Percentiles rank a stretch among this genome's conserved stretches.
phyloP scores from a whole-genome alignment of 345 rosid genomes.

The Pelargonium nanum region DNA sequence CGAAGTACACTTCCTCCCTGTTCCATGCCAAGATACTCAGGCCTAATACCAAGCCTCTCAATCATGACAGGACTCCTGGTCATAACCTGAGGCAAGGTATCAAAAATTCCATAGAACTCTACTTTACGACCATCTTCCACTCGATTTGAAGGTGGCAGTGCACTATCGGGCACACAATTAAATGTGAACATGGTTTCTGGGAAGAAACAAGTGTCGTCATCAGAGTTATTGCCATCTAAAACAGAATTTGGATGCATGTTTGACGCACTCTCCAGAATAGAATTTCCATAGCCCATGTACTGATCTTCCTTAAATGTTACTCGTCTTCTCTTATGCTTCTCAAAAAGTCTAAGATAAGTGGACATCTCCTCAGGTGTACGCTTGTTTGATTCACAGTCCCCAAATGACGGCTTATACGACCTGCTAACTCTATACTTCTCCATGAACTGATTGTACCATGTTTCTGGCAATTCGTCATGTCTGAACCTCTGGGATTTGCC shows the following conservation, averaged over 20 bases:
- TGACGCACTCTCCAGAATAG: slow-evolving; percentile 23
- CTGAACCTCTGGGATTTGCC: slow-evolving; percentile 46
- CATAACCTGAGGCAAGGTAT: slow-evolving; percentile 57
- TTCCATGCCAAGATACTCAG: slow-evolving; percentile 50
- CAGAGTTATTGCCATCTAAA: slow-evolving; percentile 34
- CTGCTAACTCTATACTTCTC: slow-evolving; percentile 49
- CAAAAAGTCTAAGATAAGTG: slow-evolving; percentile 40
- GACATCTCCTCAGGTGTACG: slow-evolving; percentile 80
- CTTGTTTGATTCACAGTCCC: slow-evolving; percentile 53
- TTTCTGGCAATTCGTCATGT: slow-evolving; percentile 77
- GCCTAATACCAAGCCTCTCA: slow-evolving; percentile 81
- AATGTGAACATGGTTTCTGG: slow-evolving; percentile 69
- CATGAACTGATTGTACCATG: slow-evolving; percentile 79
- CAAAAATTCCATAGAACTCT: slow-evolving; percentile 61
- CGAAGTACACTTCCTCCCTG: slow-evolving; percentile 56
- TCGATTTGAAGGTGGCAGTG: slow-evolving; percentile 37
- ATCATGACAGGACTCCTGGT: slow-evolving; percentile 59
- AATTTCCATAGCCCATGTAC: slow-evolving; percentile 17
- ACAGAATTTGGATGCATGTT: slow-evolving; percentile 29
- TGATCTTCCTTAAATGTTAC: slow-evolving; percentile 40
- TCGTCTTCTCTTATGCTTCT: slow-evolving; percentile 69
- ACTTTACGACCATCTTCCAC: slow-evolving; percentile 29
- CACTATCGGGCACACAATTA: slow-evolving; percentile 80
- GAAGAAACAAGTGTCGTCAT: slow-evolving; percentile 50
- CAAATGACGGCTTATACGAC: slow-evolving; percentile 39